A percentile compares a stretch with the other conserved stretches of the same genome.
These are phyloP conservation scores for Calonectria ilicicola DNA, from an alignment of 2,329 filamentous ascomycete species.

Conservation along the genomic window DNA sequence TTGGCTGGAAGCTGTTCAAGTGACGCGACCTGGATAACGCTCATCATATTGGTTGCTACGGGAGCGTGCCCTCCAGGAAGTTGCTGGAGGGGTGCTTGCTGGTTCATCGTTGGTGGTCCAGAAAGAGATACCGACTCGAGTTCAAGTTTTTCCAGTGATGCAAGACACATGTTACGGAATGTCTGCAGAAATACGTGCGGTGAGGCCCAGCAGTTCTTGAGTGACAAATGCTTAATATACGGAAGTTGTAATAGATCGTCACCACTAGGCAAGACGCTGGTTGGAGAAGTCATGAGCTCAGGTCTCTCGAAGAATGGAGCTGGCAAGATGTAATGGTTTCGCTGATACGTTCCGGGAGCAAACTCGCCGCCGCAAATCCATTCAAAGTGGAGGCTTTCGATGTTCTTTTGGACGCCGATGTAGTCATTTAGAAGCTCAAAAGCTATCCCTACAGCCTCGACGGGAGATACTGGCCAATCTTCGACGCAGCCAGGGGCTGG, in stretches of 20 bases:
- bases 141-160: slow-evolving; percentile 63
- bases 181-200: slow-evolving; percentile 68
- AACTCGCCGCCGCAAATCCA: slow-evolving; percentile 78
- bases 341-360: slow-evolving; percentile 69
- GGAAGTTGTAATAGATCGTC: slow-evolving; percentile 64
- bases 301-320: slow-evolving; percentile 63
- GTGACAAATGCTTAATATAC: slow-evolving; percentile 67
- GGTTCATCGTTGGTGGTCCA: slow-evolving; percentile 51
- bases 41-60: slow-evolving; percentile 26
- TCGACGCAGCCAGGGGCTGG: slow-evolving; percentile 63
- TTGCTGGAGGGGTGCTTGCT: slow-evolving; percentile 42
- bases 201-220: slow-evolving; percentile 78
- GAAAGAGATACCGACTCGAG: slow-evolving; percentile 76
- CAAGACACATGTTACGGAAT: slow-evolving; percentile 59
- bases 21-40: slow-evolving; percentile 27
- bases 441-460: slow-evolving; percentile 62
- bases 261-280: slow-evolving; percentile 47
- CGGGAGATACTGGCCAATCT: slow-evolving; percentile 62
- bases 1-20: not conserved
- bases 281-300: slow-evolving; percentile 43
- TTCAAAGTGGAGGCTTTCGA: slow-evolving; percentile 72
- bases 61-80: not conserved
- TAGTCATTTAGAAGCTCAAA: slow-evolving; percentile 63
- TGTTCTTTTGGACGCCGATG: slow-evolving; percentile 59
- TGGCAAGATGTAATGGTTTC: slow-evolving; percentile 72